Base-by-base conservation (phyloP, 2,329 filamentous ascomycete genomes). In the Raffaelea ambrosiae region DNA sequence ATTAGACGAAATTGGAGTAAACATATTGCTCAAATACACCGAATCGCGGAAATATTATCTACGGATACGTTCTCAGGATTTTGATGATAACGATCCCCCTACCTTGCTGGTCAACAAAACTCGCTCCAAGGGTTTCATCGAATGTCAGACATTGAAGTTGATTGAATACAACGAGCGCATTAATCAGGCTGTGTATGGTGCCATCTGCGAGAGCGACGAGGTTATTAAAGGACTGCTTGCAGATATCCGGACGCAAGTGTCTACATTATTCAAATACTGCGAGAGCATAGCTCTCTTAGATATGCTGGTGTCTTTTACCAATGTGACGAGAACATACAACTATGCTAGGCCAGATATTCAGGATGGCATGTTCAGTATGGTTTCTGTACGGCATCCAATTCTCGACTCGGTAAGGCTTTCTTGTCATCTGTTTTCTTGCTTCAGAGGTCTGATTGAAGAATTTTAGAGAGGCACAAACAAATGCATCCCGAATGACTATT, bases 401-500 rank as follows among this genome's bases (percentile, higher is more conserved):
- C 71, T 83, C 4, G 88, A 94, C 31, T 47, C 47, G 22, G 65
- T 86, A 82, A 59, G 74, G 13, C n/a, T n/a, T n/a, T n/a, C n/a
- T n/a, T n/a, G n/a, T n/a, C 13, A 20, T 72, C 26, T 29, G 7
- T 29, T 29, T 29, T 29, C 26, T 29, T 13, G 26, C 26, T 7
- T 29, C 7, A n/a, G 16, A 9, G 18, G 16, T n/a, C 35, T 38
- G 5, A n/a, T n/a, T 26, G 10, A 42, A 31, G 33, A 18, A 23
- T 26, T 22, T n/a, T 36, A 55, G 52, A 48, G 50, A 14, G 52
- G 54, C 11, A 16, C 26, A 18, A 76, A 75, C 41, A 80, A 77
- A 20, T 95, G 86, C 59, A 72, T 97, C 3, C 86, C 93, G 0
- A 97, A 97, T 54, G 90, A 97, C 58, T 86, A 90, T 23, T 97